These are phyloP conservation scores for Chaetomium fimeti DNA, from an alignment of 495 filamentous ascomycete species.

Conservation along the genomic window DNA sequence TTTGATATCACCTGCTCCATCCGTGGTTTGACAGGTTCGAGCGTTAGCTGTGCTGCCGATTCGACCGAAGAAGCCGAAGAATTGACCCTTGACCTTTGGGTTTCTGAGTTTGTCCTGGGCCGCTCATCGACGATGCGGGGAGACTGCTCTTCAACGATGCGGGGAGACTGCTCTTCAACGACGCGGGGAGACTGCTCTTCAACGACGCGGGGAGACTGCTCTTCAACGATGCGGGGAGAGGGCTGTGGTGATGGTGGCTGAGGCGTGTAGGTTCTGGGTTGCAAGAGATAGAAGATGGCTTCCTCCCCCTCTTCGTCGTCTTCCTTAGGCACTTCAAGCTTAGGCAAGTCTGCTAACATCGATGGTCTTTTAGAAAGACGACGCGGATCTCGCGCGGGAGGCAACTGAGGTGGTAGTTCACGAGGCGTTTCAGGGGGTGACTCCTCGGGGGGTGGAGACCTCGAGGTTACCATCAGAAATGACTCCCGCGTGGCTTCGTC, in stretches of 20 bases:
- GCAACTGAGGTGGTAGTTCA: conserved; percentile 21
- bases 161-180: too few relatives aligned
- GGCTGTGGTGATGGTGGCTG: conserved; percentile 48
- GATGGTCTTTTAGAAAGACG: conserved; percentile 31
- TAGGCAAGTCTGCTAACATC: conserved; percentile 16
- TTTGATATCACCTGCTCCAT: conserved; percentile 14
- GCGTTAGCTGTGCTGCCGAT: conserved; percentile 16
- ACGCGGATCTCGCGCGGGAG: conserved; percentile 35
- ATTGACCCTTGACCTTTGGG: background rate
- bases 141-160: too few relatives aligned
- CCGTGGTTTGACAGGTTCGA: conserved; percentile 15
- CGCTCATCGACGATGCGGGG: conserved; percentile 30
- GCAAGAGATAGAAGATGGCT: conserved; percentile 46
- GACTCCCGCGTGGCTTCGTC: conserved; percentile 1
- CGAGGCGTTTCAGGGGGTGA: conserved; percentile 8
- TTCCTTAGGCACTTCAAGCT: conserved; percentile 23
- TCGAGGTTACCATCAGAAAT: conserved; percentile 14
- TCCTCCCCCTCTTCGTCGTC: conserved; percentile 26
- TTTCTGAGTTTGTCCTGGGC: conserved; percentile 3
- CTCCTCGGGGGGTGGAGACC: conserved; percentile 10
- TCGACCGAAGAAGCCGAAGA: conserved; percentile 17
- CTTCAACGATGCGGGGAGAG: conserved; percentile 40
- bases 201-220: too few relatives aligned
- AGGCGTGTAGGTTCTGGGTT: conserved; percentile 56
- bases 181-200: too few relatives aligned